Percentiles rank a stretch among this genome's conserved stretches.
phyloP scores from a whole-genome alignment of 169 alveolate species.

The Eimeria mitis region DNA sequence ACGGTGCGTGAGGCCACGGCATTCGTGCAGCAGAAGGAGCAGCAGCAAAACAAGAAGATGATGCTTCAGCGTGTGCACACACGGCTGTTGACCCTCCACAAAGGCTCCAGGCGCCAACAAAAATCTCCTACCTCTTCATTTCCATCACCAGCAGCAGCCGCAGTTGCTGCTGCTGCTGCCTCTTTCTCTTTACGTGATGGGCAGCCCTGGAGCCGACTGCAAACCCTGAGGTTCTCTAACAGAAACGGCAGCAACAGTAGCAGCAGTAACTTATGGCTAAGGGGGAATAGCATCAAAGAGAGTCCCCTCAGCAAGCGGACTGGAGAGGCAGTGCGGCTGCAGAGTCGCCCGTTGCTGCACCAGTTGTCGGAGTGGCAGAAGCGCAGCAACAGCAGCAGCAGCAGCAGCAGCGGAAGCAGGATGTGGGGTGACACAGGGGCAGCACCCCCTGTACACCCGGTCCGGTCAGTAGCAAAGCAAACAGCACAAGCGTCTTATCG shows the following conservation, averaged over 20 bases:
- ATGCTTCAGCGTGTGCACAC: constrained; percentile 6
- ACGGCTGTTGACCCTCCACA: constrained; percentile 3
- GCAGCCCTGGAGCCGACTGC: background rate
- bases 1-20: background rate
- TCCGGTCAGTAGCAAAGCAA: constrained; percentile 5
- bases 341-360: constrained; percentile 4
- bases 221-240: background rate
- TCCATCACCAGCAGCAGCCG: background rate
- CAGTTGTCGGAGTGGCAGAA: constrained; percentile 26
- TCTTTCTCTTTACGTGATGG: background rate
- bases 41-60: background rate
- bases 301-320: constrained; percentile 8
- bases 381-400: constrained; percentile 58
- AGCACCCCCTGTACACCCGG: background rate
- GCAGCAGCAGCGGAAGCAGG: constrained; percentile 59
- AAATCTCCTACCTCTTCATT: background rate
- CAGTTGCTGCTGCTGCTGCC: constrained; percentile 24
- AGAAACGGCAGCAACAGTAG: constrained; percentile 18
- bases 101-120: background rate
- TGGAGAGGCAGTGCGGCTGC: background rate
- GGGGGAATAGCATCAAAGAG: background rate
- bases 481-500: background rate
- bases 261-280: constrained; percentile 14
- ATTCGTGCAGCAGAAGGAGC: constrained; percentile 42
- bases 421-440: constrained; percentile 55